These are phyloP conservation scores for Orbilia blumenaviensis DNA, from an alignment of 2,329 filamentous ascomycete species.

Conservation along the genomic window DNA sequence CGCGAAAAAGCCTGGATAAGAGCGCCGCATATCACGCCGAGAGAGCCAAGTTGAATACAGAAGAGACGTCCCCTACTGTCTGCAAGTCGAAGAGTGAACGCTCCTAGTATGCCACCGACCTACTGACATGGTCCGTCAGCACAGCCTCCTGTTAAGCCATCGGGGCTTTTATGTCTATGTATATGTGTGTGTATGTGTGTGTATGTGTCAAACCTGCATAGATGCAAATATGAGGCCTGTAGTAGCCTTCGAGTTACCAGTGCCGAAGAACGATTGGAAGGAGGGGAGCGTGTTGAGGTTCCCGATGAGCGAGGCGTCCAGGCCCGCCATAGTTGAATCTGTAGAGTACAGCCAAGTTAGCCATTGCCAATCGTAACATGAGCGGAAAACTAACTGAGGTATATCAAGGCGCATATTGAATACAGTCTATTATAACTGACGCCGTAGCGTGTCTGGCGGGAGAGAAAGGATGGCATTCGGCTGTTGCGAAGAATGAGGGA, in stretches of 20 bases:
- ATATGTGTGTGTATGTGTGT: too few relatives aligned
- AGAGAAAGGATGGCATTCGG: conserved; percentile 35
- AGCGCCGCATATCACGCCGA: conserved; percentile 67
- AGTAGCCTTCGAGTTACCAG: conserved; percentile 63
- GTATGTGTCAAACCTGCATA: conserved; percentile 52
- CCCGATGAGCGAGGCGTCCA: conserved; percentile 68
- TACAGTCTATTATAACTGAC: conserved; percentile 46
- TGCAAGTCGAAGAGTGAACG: conserved; percentile 66
- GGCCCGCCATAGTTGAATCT: conserved; percentile 67
- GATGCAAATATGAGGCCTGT: conserved; percentile 63
- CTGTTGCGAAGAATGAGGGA: neutral
- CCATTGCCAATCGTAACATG: neutral
- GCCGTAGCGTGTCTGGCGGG: conserved; percentile 49
- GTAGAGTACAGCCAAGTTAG: neutral
- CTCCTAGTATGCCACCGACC: conserved; percentile 65
- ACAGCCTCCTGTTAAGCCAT: neutral
- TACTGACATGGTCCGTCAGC: conserved; percentile 26
- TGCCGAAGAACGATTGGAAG: conserved; percentile 65
- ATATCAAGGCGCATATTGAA: conserved; percentile 48
- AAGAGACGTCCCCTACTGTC: conserved; percentile 67
- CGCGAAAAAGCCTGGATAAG: conserved; percentile 62
- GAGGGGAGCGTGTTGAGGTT: conserved; percentile 67
- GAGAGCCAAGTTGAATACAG: conserved; percentile 68
- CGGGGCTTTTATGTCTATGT: neutral
- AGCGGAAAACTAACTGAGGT: conserved; percentile 28